A percentile compares a stretch with the other conserved stretches of the same genome.
Evolutionary conservation across 441 rosid species (phyloP).

Genomic region (Corymbia citriodora): DNA sequence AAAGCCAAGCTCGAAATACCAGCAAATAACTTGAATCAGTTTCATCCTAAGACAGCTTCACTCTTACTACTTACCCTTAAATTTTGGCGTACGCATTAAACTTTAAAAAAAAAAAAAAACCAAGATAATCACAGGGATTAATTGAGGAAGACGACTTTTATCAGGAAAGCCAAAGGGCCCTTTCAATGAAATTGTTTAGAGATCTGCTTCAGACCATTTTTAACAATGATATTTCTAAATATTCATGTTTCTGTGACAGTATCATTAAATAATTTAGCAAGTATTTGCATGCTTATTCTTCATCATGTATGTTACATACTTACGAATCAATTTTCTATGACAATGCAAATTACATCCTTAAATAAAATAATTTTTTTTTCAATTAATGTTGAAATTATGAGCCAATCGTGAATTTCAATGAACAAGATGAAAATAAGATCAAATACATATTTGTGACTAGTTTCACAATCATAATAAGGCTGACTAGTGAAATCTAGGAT

Average conservation of each 20-base stretch:
- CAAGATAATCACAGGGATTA: not conserved
- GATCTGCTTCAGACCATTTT: not conserved
- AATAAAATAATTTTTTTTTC: not conserved
- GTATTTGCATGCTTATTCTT: not conserved
- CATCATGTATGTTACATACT: not conserved
- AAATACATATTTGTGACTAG: not conserved
- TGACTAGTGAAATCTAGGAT: no score
- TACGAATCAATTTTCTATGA: not conserved
- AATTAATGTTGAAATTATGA: not conserved
- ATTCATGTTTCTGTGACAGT: not conserved
- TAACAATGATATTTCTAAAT: not conserved
- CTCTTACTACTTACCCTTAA: not conserved
- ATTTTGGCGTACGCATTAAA: no score
- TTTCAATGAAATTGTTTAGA: not conserved
- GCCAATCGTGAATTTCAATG: not conserved
- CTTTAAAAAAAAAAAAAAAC: no score
- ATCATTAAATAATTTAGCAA: not conserved
- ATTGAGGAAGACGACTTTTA: not conserved
- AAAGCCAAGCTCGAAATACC: not conserved
- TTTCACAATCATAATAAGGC: not conserved
- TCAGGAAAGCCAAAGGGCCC: not conserved
- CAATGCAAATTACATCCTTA: not conserved
- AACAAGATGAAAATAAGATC: not conserved
- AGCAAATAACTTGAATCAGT: not conserved
- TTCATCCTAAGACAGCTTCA: not conserved